Percentiles rank a stretch among this genome's conserved stretches.
Conservation (phyloP, 2,329 filamentous ascomycete genomes). For the Ambrosiella beaveri region DNA sequence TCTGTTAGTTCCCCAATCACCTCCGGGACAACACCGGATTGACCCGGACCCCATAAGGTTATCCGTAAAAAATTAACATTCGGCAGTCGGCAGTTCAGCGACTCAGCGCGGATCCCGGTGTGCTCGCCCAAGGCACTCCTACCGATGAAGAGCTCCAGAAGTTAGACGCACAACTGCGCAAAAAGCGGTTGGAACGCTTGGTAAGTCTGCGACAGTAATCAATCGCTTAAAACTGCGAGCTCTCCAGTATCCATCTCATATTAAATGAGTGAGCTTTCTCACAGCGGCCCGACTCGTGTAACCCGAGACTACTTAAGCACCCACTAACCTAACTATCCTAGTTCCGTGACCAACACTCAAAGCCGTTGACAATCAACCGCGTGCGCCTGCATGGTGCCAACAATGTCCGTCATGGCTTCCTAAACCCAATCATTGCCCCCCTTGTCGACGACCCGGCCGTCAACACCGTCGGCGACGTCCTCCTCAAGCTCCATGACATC, state of each 20-base stretch:
- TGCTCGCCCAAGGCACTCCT: constrained; percentile 11
- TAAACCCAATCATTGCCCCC: constrained; percentile 65
- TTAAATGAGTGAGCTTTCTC: too few relatives aligned
- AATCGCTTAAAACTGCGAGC: neutral
- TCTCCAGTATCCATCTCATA: too few relatives aligned
- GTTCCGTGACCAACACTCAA: constrained; percentile 67
- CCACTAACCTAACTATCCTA: constrained; percentile 20
- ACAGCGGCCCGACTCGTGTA: too few relatives aligned
- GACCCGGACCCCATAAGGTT: too few relatives aligned
- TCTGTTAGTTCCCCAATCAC: neutral
- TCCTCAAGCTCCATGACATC: constrained; percentile 52
- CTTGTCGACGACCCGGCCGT: constrained; percentile 41
- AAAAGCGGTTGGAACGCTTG: constrained; percentile 12
- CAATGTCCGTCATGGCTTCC: constrained; percentile 69
- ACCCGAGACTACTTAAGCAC: too few relatives aligned
- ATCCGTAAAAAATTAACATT: too few relatives aligned
- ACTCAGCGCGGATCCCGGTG: constrained; percentile 11
- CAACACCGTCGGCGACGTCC: constrained; percentile 65
- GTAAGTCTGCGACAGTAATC: constrained; percentile 4
- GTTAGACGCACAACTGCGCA: constrained; percentile 12
- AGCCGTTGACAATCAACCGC: constrained; percentile 65
- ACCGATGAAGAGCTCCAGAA: constrained; percentile 14
- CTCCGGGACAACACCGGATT: too few relatives aligned
- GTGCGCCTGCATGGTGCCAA: constrained; percentile 52
- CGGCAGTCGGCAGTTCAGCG: neutral